These are phyloP conservation scores for Apiospora sp. DNA, from an alignment of 2,329 filamentous ascomycete genomes.

Conservation along the genomic window DNA sequence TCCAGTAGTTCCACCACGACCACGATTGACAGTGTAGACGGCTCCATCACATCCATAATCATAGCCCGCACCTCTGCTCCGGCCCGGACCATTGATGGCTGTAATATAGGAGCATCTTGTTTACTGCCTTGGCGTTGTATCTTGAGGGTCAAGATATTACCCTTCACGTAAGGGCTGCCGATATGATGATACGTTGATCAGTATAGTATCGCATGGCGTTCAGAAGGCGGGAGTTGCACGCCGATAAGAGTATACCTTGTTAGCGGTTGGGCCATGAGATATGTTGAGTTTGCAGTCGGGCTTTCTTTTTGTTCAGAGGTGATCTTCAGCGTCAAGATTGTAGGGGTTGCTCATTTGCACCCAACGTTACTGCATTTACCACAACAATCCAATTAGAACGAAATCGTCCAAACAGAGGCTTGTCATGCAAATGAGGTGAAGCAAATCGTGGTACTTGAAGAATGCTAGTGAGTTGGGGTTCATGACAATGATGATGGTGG, in stretches of 20 bases:
- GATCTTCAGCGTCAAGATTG: not conserved
- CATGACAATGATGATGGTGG: no score
- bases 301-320: not conserved
- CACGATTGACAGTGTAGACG: not conserved
- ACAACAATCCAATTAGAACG: not conserved
- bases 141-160: not conserved
- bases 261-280: not conserved
- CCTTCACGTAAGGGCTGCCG: not conserved
- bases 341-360: not conserved
- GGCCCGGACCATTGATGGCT: not conserved
- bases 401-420: not conserved
- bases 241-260: not conserved
- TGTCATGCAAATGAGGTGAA: not conserved
- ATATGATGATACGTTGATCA: not conserved
- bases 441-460: no score
- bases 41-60: not conserved
- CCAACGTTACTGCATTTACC: not conserved
- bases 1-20: not conserved
- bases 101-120: not conserved
- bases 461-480: not conserved
- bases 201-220: not conserved
- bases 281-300: not conserved
- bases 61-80: not conserved
- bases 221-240: not conserved
- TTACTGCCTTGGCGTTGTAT: not conserved